Evolutionary conservation across 1,284 basidiomycete genomes (phyloP).

Genomic region (Sanguinoderma infundibulare): DNA sequence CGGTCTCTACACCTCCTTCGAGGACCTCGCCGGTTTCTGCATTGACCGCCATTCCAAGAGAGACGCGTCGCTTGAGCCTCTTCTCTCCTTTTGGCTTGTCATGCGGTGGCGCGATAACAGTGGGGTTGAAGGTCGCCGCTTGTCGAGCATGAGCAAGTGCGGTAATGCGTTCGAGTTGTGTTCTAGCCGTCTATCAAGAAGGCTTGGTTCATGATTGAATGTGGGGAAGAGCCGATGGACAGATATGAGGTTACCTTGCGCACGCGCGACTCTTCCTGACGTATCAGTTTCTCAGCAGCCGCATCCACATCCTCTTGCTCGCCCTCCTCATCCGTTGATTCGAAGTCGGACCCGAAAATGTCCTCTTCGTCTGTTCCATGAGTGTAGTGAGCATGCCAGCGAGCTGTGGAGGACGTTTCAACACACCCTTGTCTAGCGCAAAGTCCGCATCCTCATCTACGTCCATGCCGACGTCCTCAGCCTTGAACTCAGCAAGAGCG

Average conservation of each 20-base stretch:
- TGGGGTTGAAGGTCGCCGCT: constrained; percentile 65
- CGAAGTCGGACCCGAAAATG: constrained; percentile 80
- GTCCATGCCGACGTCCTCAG: constrained; percentile 60
- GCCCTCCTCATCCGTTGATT: constrained; percentile 79
- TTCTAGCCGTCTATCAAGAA: constrained; percentile 51
- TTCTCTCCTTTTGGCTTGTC: constrained; percentile 36
- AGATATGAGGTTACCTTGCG: constrained; percentile 50
- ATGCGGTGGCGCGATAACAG: constrained; percentile 29
- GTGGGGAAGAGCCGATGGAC: background rate
- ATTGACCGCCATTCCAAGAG: constrained; percentile 55
- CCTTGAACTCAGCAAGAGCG: constrained; percentile 70
- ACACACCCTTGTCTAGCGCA: constrained; percentile 57
- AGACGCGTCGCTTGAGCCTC: constrained; percentile 56
- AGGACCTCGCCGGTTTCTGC: constrained; percentile 59
- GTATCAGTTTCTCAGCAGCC: constrained; percentile 54
- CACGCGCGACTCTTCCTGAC: constrained; percentile 63
- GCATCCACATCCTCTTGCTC: constrained; percentile 54
- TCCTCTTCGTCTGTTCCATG: constrained; percentile 70
- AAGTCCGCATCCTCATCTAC: constrained; percentile 77
- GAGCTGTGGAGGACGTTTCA: background rate
- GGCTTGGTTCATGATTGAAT: constrained; percentile 13
- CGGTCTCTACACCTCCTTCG: constrained; percentile 3
- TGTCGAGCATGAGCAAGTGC: constrained; percentile 68
- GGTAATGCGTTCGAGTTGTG: constrained; percentile 60
- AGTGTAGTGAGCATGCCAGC: background rate